A percentile compares a stretch with the other conserved stretches of the same genome.
Evolutionary conservation across 2,329 filamentous ascomycete species (phyloP).

Genomic region (Penicillium sp.): DNA sequence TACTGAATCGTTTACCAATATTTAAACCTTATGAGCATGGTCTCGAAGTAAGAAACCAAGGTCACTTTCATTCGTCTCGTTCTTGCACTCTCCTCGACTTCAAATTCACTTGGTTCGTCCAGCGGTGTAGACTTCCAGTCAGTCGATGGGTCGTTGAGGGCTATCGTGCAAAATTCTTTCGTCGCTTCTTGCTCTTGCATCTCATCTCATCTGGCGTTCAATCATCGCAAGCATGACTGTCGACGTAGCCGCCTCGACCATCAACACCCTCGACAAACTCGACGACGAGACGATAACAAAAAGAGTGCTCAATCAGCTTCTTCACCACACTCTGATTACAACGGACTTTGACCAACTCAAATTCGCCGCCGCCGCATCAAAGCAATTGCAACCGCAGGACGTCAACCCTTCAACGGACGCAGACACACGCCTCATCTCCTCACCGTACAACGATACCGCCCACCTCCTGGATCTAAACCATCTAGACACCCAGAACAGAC

Average conservation of each 20-base stretch:
- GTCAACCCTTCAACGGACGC: slow-evolving; percentile 3
- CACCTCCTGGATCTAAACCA: slow-evolving; percentile 72
- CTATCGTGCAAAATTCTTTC: background rate
- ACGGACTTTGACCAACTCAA: slow-evolving; percentile 33
- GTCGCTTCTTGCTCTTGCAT: background rate
- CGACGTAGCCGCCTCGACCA: background rate
- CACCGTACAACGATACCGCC: slow-evolving; percentile 68
- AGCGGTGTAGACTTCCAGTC: background rate
- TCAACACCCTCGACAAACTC: background rate
- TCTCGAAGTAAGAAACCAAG: background rate
- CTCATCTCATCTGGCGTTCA: background rate
- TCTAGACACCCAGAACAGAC: slow-evolving; percentile 62
- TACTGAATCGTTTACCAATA: background rate
- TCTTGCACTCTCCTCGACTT: background rate
- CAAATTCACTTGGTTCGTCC: background rate
- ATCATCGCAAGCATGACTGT: slow-evolving; percentile 5
- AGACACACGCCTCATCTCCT: slow-evolving; percentile 58
- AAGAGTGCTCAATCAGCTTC: slow-evolving; percentile 14
- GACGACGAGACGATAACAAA: background rate
- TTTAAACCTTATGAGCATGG: background rate
- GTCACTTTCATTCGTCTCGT: background rate
- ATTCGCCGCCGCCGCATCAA: slow-evolving; percentile 35
- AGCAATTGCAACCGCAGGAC: slow-evolving; percentile 26
- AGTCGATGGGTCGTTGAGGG: too few species aligned
- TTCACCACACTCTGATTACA: slow-evolving; percentile 34